These are phyloP conservation scores for Fusarium mundagurra DNA, from an alignment of 2,329 filamentous ascomycete species.

Conservation along the genomic window DNA sequence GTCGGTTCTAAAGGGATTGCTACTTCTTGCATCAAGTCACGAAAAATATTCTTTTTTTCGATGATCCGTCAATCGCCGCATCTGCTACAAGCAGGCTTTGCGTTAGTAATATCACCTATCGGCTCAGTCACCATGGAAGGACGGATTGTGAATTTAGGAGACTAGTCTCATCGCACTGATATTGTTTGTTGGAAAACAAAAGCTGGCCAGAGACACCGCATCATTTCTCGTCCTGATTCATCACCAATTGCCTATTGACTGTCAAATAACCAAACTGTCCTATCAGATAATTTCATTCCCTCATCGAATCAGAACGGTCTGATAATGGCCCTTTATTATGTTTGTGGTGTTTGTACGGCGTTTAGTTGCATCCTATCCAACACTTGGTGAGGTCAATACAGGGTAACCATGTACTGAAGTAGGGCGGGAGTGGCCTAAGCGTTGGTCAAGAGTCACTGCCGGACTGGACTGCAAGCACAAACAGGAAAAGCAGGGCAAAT, in stretches of 20 bases:
- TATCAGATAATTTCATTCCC: accelerated
- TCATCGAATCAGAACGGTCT: too few species aligned
- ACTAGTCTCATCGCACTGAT: accelerated
- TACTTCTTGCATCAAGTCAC: too few species aligned
- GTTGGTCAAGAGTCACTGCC: background rate
- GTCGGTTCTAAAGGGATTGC: too few species aligned
- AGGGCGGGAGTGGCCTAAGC: background rate
- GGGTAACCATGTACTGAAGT: too few species aligned
- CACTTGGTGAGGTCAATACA: accelerated
- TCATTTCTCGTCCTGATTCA: background rate
- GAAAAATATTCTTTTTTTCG: too few species aligned
- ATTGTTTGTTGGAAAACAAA: accelerated
- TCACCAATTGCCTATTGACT: background rate
- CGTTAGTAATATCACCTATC: too few species aligned
- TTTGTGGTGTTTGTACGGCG: too few species aligned
- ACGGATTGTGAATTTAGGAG: too few species aligned
- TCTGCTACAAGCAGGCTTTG: too few species aligned
- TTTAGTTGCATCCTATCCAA: background rate
- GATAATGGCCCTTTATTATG: accelerated
- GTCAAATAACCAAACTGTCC: accelerated
- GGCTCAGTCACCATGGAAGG: too few species aligned
- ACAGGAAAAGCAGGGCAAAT: background rate
- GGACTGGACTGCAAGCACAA: background rate
- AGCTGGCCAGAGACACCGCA: too few species aligned
- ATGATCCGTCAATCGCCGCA: too few species aligned